Conservation (phyloP, 129 eudicot species). For the Escallonia rubra region DNA sequence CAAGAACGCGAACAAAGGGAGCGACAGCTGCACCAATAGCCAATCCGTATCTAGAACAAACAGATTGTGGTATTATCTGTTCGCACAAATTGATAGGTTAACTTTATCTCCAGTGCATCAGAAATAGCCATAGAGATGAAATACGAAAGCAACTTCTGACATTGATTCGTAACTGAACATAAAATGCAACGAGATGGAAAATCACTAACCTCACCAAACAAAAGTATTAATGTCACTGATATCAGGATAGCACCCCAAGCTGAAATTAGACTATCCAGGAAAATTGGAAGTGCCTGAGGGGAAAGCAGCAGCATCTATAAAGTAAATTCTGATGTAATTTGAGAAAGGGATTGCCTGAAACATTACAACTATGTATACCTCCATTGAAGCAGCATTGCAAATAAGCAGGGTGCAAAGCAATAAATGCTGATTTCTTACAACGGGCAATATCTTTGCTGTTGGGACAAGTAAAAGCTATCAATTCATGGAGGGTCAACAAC, state of each 20-base stretch:
- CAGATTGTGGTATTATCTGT: conserved; percentile 93
- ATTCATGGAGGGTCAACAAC: background rate
- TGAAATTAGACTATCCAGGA: conserved; percentile 66
- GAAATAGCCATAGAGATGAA: no score
- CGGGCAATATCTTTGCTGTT: conserved; percentile 86
- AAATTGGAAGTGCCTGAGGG: conserved; percentile 90
- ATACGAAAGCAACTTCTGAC: background rate
- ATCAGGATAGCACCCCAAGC: conserved; percentile 97
- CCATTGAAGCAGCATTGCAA: conserved; percentile 98
- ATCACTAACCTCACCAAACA: conserved; percentile 82
- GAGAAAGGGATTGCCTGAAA: background rate
- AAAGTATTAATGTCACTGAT: conserved; percentile 88
- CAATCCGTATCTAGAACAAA: conserved; percentile 84
- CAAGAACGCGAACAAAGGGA: conserved; percentile 84
- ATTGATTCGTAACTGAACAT: background rate
- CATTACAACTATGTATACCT: conserved; percentile 37
- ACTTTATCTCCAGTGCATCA: background rate
- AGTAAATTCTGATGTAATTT: background rate
- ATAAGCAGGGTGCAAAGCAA: conserved; percentile 85
- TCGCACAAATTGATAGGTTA: background rate
- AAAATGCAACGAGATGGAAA: background rate
- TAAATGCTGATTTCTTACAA: conserved; percentile 84
- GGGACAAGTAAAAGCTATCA: conserved; percentile 7
- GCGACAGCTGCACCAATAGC: conserved; percentile 84
- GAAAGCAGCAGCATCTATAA: conserved; percentile 3